Percentiles rank a stretch among this genome's conserved stretches.
These are phyloP conservation scores for rapeseed (Brassica napus) DNA, from an alignment of 345 rosid species.

Conservation along the genomic window Da-Ae NC_063443.1:628001-628500, in stretches of 20 bases:
- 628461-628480: neutral
- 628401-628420: slow-evolving; percentile 2
- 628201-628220: neutral
- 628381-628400: neutral
- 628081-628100: slow-evolving; percentile 5
- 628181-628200: neutral
- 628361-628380: slow-evolving; percentile 9
- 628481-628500: slow-evolving; percentile 17
- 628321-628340: neutral
- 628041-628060: neutral
- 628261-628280: neutral
- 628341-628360: neutral
- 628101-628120: neutral
- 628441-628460: neutral
- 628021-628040: neutral
- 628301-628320: neutral
- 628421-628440: slow-evolving; percentile 17
- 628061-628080: neutral
- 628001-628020: neutral
- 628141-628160: neutral
- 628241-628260: neutral
- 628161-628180: neutral
- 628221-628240: neutral
- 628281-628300: neutral
- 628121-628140: neutral